phyloP scores from a whole-genome alignment of 495 filamentous ascomycete species.

The Lindgomyces ingoldianus region DNA sequence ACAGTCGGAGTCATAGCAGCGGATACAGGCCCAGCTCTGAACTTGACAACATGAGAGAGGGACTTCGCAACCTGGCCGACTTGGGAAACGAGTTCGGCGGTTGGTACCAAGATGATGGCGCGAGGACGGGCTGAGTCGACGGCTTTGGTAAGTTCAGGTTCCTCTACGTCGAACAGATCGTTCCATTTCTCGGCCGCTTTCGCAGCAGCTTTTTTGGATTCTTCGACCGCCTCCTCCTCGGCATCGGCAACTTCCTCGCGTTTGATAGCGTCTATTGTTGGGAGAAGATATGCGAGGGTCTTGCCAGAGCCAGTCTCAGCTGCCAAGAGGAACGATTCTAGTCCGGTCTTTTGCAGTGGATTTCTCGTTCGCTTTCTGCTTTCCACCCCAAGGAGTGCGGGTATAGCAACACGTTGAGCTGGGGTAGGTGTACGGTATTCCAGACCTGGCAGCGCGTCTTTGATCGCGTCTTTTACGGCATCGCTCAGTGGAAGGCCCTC shows the following conservation, averaged over 20 bases:
- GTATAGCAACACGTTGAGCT: constrained; percentile 85
- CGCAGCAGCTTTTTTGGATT: constrained; percentile 53
- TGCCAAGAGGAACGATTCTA: constrained; percentile 79
- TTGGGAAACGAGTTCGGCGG: constrained; percentile 89
- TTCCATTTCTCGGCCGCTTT: constrained; percentile 52
- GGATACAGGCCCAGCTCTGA: constrained; percentile 77
- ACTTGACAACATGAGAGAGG: constrained; percentile 79
- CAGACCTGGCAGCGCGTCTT: constrained; percentile 70
- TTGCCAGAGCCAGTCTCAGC: constrained; percentile 98
- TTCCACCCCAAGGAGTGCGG: constrained; percentile 63
- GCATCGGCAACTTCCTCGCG: constrained; percentile 65
- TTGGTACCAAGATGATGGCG: constrained; percentile 87
- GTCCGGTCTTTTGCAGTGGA: constrained; percentile 47
- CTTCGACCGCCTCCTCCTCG: constrained; percentile 47
- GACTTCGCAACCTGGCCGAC: constrained; percentile 76
- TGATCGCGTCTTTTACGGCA: constrained; percentile 70
- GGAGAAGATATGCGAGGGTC: constrained; percentile 87
- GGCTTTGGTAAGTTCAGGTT: constrained; percentile 60
- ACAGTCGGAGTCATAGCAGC: constrained; percentile 69
- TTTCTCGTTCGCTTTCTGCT: constrained; percentile 36
- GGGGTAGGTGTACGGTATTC: constrained; percentile 76
- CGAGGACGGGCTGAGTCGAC: constrained; percentile 76
- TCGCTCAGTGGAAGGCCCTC: constrained; percentile 75
- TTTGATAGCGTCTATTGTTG: constrained; percentile 80
- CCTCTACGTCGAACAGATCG: constrained; percentile 55